These are phyloP conservation scores for Exophiala dermatitidis DNA, from an alignment of 2,329 filamentous ascomycete genomes.

Conservation along the genomic window DNA sequence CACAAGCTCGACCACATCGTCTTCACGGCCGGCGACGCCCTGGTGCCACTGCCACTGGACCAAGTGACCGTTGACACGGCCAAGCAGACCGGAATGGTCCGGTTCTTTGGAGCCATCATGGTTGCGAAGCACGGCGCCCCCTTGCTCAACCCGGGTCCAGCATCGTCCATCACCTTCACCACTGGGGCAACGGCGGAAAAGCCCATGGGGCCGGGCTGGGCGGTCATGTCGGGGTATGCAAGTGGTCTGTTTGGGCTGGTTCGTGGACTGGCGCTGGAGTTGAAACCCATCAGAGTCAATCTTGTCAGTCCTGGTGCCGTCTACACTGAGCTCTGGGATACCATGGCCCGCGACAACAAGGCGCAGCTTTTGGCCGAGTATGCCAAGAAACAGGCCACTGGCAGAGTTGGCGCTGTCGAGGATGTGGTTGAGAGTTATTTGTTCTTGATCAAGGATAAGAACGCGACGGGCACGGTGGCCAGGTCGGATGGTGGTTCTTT, in stretches of 20 bases:
- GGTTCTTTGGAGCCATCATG: conserved; percentile 33
- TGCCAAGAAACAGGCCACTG: conserved; percentile 29
- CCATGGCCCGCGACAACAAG: conserved; percentile 23
- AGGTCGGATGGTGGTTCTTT: conserved; percentile 34
- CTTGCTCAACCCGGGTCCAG: conserved; percentile 26
- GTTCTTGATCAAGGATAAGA: conserved; percentile 41
- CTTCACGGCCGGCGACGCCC: conserved; percentile 44
- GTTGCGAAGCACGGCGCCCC: conserved; percentile 35
- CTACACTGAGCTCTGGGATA: conserved; percentile 37
- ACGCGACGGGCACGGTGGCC: conserved; percentile 34
- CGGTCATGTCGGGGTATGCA: conserved; percentile 28
- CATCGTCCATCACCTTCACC: conserved; percentile 38
- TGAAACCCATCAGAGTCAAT: conserved; percentile 41
- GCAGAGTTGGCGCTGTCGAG: conserved; percentile 30
- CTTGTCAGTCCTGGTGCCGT: conserved; percentile 38
- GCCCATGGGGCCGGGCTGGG: conserved; percentile 32
- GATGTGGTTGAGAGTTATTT: conserved; percentile 42
- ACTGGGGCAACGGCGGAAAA: conserved; percentile 34
- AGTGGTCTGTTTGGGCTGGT: conserved; percentile 31
- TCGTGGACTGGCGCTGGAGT: conserved; percentile 37
- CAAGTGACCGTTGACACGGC: conserved; percentile 29
- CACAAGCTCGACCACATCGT: conserved; percentile 44
- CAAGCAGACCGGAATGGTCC: conserved; percentile 30
- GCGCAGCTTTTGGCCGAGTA: conserved; percentile 24
- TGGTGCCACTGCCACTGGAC: conserved; percentile 22